Base-by-base conservation (phyloP, 805 yeast species). In the Danielozyma ontarioensis region DNA sequence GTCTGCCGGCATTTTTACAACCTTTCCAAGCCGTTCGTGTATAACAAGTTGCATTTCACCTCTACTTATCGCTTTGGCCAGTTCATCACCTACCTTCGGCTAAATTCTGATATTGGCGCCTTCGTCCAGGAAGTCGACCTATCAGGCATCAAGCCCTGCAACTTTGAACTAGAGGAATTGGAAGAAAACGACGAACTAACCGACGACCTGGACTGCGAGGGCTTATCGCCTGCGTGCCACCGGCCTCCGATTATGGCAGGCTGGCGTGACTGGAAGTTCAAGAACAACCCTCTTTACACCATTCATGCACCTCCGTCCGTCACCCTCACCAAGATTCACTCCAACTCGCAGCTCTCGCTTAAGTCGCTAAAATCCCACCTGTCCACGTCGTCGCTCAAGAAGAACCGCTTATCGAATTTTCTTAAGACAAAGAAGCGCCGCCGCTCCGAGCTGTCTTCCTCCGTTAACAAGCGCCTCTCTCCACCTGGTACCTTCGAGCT, bases 211-310 rank as follows among this genome's bases (percentile, higher is more conserved):
- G 23, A 15, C 25, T 11, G n/a, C n/a, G n/a, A n/a, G n/a, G n/a
- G n/a, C n/a, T n/a, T n/a, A n/a, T n/a, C n/a, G n/a, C n/a, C n/a
- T n/a, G n/a, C n/a, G n/a, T n/a, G n/a, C n/a, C n/a, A n/a, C n/a
- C 6, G 10, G 22, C 22, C 22, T 10, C n/a, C 56, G 27, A 72
- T 79, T 2, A 57, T 73, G 32, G 95, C 95, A 0, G 82, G 90
- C 7, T 87, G 96, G 96, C 70, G 96, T 51, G 96, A 87, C 54
- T 87, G 95, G 95, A 82, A 85, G 48, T 80, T 72, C 48, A 71
- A 85, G 40, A 74, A 72, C 32, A 88, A 82, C 55, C 85, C 90
- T 1, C 53, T 83, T 23, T 81, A 80, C 49, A 50, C 66, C 1
- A 39, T 58, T 26, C 55, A 47, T 33, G 46, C 53, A 2, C 41